A percentile compares a stretch with the other conserved stretches of the same genome.
Evolutionary conservation across 495 filamentous ascomycete genomes (phyloP).

Genomic region (Aspergillus leporis): DNA sequence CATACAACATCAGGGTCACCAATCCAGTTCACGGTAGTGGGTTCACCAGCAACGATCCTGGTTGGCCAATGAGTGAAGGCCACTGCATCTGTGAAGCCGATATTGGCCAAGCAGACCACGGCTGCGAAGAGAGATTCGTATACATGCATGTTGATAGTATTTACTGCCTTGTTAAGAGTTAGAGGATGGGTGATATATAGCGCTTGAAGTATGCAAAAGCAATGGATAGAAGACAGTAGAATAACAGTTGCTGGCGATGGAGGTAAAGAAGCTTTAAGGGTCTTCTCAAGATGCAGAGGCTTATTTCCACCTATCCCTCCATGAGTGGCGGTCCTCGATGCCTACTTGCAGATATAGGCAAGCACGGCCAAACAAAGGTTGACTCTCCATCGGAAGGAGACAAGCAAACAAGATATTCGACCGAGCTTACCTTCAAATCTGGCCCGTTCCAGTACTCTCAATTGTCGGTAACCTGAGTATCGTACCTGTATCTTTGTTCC

Average conservation of each 20-base stretch:
- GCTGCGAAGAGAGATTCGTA: conserved; percentile 32
- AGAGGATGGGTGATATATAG: conserved; percentile 7
- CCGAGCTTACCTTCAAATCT: neutral
- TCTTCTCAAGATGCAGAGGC: neutral
- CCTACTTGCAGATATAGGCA: neutral
- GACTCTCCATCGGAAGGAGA: neutral
- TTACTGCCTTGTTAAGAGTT: conserved; percentile 1
- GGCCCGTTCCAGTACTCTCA: neutral
- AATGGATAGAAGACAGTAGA: neutral
- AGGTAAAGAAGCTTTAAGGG: neutral
- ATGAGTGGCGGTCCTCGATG: neutral
- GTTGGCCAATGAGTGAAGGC: conserved; percentile 47
- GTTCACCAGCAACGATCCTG: conserved; percentile 38
- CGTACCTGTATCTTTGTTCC: neutral
- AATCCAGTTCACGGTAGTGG: conserved; percentile 43
- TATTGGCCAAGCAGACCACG: conserved; percentile 31
- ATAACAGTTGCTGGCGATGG: neutral
- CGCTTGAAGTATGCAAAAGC: neutral
- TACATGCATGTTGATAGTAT: conserved; percentile 29
- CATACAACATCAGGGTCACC: conserved; percentile 38
- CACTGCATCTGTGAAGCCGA: conserved; percentile 33
- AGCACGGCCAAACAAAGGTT: neutral
- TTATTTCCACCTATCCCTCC: neutral
- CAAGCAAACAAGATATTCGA: neutral
- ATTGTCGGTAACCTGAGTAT: neutral